Evolutionary conservation across 139 green algal genomes (phyloP).

Genomic region (Chlorella sp.): DNA sequence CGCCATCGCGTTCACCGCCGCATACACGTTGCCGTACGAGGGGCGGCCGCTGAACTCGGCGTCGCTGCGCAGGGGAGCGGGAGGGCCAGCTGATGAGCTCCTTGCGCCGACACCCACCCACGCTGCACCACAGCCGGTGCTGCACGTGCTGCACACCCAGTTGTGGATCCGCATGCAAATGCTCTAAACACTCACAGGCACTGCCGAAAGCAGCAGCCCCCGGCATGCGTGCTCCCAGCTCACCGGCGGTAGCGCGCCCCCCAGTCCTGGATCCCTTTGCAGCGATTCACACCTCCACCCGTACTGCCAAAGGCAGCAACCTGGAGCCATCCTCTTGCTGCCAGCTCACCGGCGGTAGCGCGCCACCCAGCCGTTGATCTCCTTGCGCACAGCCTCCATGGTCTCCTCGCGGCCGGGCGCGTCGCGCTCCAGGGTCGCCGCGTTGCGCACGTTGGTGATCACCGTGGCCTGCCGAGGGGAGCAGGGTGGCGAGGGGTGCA

Average conservation of each 20-base stretch:
- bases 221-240: too few species aligned
- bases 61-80: constrained; percentile 33
- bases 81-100: too few species aligned
- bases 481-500: not conserved
- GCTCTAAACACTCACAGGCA: too few species aligned
- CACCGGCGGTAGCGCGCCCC: constrained; percentile 72
- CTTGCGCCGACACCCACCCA: too few species aligned
- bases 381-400: constrained; percentile 70
- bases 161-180: constrained; percentile 29
- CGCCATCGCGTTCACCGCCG: constrained; percentile 86
- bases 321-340: too few species aligned
- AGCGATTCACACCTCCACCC: too few species aligned
- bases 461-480: constrained; percentile 54
- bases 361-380: constrained; percentile 87
- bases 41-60: constrained; percentile 71
- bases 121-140: too few species aligned
- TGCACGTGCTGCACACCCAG: too few species aligned
- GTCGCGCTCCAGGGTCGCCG: constrained; percentile 64
- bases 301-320: too few species aligned
- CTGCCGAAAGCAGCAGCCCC: too few species aligned
- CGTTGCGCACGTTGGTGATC: constrained; percentile 63
- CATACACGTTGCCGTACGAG: constrained; percentile 92
- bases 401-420: constrained; percentile 72
- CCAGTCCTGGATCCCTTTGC: constrained; percentile 23
- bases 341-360: constrained; percentile 66